phyloP scores from a whole-genome alignment of 139 green algal species.

The Haematococcus lacustris region DNA sequence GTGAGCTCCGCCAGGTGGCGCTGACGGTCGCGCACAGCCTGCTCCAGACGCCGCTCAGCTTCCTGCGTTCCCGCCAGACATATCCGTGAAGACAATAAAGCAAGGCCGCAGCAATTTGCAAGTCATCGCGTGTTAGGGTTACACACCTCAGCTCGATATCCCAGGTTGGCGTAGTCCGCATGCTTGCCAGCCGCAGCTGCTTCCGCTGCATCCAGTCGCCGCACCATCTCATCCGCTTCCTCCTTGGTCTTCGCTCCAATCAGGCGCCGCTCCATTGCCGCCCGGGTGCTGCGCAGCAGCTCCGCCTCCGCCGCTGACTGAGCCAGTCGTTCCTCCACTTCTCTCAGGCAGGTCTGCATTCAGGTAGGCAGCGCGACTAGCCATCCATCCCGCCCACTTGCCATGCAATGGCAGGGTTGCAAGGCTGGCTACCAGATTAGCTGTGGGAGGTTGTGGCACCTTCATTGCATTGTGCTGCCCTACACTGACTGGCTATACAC shows the following conservation, averaged over 20 bases:
- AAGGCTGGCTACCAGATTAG: no score
- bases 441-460: no score
- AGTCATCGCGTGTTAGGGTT: no score
- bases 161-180: conserved; percentile 10
- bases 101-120: not conserved
- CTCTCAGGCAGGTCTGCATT: conserved; percentile 22
- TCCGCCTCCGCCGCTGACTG: conserved; percentile 32
- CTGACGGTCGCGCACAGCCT: conserved; percentile 19
- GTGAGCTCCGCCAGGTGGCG: conserved; percentile 46
- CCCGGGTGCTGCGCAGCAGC: conserved; percentile 16
- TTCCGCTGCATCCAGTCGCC: conserved; percentile 30
- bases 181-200: conserved; percentile 15
- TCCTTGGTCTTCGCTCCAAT: conserved; percentile 25
- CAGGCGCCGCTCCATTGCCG: conserved; percentile 27
- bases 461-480: no score
- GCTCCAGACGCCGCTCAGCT: conserved; percentile 26
- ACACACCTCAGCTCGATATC: conserved; percentile 24
- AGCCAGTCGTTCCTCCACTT: conserved; percentile 40
- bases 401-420: no score
- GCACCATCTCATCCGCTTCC: conserved; percentile 38
- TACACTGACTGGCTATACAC: no score
- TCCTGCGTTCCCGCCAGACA: conserved; percentile 32
- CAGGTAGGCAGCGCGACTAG: no score
- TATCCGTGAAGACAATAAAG: no score
- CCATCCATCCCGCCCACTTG: not conserved